phyloP scores from a whole-genome alignment of 2,329 filamentous ascomycete genomes.

The Ophiostoma piceae region DNA sequence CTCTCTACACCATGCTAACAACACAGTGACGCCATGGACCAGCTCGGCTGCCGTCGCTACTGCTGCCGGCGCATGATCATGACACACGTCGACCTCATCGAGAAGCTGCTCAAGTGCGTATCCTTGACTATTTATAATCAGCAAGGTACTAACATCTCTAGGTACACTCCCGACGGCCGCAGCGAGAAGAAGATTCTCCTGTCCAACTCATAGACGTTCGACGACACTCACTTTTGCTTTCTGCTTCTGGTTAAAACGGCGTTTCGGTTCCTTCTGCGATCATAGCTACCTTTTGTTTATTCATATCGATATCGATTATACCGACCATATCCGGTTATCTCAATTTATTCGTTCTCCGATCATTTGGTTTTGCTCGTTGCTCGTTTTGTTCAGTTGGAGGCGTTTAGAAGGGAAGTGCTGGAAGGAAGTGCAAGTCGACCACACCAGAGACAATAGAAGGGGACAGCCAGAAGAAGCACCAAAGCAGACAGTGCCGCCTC shows the following conservation, averaged over 20 bases:
- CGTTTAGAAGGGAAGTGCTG: background rate
- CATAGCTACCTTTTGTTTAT: background rate
- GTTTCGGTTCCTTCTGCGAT: constrained; percentile 8
- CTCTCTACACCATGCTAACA: too few relatives aligned
- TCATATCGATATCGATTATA: constrained; percentile 2
- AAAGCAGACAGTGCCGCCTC: background rate
- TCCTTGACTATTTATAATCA: background rate
- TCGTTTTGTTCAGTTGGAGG: background rate
- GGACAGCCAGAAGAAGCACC: too few relatives aligned
- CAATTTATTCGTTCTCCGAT: background rate
- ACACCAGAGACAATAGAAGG: background rate
- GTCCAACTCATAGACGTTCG: constrained; percentile 25
- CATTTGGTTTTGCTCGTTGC: background rate
- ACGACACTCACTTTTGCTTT: background rate
- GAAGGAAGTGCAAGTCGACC: background rate
- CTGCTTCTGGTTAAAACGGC: background rate
- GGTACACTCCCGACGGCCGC: constrained; percentile 58
- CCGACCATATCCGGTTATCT: constrained; percentile 8
- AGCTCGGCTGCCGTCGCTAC: constrained; percentile 88
- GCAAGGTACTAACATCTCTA: constrained; percentile 30
- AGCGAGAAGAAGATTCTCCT: constrained; percentile 54
- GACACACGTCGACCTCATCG: constrained; percentile 97
- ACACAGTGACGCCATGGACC: constrained; percentile 86
- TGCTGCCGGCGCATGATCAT: constrained; percentile 99
- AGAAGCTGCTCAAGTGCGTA: constrained; percentile 88